Evolutionary conservation across 2,329 filamentous ascomycete genomes (phyloP), one percentile per base, ranked within the genome.

Genomic region (Tympanopsis confertula): DNA sequence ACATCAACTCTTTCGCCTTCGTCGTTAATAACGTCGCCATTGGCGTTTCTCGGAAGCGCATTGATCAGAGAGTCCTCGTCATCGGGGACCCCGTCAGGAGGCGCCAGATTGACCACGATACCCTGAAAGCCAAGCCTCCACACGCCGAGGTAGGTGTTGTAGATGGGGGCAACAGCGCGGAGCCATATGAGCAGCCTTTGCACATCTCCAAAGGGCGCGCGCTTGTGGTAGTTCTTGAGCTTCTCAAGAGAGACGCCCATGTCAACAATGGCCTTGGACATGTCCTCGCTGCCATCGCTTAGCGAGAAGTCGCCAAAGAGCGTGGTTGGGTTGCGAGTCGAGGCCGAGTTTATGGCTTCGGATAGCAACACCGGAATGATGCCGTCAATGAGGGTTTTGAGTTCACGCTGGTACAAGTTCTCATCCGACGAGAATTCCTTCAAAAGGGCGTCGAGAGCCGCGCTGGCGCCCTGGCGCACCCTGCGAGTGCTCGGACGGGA

Each of bases 81-180:
- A 22, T 80, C 75, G 2, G 57, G 50, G 1, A 49, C 50, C 13
- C 61, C 62, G 2, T 62, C 59, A 4, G 77, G 74, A 5, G 86
- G 84, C 1, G 86, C 87, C 22, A 96, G 74, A 53, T 94, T 96
- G 48, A 98, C 86, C 36, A 96, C 78, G 15, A 98, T 77, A 53
- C 94, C 88, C 50, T 94, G 84, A 57, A 96, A 98, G 1, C 91
- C 91, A 35, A 96, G 70, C 20, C 87, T 74, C 91, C 91, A 98
- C 5, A 82, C 79, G 51, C 78, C 77, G 20, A 96, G 69, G 54
- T 96, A 98, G 50, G 86, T 80, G 42, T 78, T 69, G 54, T 98
- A 98, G 7, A 89, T 72, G 39, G 79, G 77, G 35, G 84, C 75
- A 1, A 86, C 79, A 15, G 74, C 76, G 39, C 86, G 75, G 2